phyloP scores from a whole-genome alignment of 1,139 yeast species.

The Yamadazyma triangularis region DNA sequence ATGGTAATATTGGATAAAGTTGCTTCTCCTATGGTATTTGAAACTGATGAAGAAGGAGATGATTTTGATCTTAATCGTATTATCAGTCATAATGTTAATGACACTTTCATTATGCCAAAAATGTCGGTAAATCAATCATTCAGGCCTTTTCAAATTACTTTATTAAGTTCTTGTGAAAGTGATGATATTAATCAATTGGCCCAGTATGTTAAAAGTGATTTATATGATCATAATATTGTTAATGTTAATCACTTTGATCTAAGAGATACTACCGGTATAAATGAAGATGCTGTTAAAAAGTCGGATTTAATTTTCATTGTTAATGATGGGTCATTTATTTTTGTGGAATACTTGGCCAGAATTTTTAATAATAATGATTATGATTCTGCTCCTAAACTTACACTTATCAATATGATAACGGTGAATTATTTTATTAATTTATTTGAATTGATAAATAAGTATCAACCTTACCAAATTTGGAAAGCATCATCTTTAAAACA shows the following conservation, averaged over 20 bases:
- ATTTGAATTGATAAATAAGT: constrained; percentile 30
- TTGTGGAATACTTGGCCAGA: constrained; percentile 22
- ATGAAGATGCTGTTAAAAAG: constrained; percentile 10
- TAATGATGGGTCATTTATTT: constrained; percentile 36
- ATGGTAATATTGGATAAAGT: not conserved
- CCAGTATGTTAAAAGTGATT: constrained; percentile 9
- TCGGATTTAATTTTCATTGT: constrained; percentile 32
- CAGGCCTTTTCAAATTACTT: constrained; percentile 6
- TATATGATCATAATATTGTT: constrained; percentile 9
- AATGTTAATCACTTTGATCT: constrained; percentile 17
- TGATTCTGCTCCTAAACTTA: constrained; percentile 32
- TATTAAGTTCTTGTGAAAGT: constrained; percentile 17
- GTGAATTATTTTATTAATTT: constrained; percentile 38
- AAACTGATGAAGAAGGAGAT: constrained; percentile 42
- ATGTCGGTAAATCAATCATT: constrained; percentile 8
- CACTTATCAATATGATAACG: constrained; percentile 39
- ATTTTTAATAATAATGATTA: constrained; percentile 3
- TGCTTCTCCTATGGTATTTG: constrained; percentile 34
- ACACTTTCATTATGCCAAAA: constrained; percentile 37
- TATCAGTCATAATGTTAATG: constrained; percentile 8
- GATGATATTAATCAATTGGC: constrained; percentile 21
- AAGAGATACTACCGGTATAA: constrained; percentile 2
- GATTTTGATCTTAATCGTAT: constrained; percentile 17
- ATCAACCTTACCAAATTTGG: constrained; percentile 39
- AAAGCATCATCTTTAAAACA: constrained; percentile 32